These are phyloP conservation scores for Hypomontagnella submonticulosa DNA, from an alignment of 495 filamentous ascomycete species.

Conservation along the genomic window DNA sequence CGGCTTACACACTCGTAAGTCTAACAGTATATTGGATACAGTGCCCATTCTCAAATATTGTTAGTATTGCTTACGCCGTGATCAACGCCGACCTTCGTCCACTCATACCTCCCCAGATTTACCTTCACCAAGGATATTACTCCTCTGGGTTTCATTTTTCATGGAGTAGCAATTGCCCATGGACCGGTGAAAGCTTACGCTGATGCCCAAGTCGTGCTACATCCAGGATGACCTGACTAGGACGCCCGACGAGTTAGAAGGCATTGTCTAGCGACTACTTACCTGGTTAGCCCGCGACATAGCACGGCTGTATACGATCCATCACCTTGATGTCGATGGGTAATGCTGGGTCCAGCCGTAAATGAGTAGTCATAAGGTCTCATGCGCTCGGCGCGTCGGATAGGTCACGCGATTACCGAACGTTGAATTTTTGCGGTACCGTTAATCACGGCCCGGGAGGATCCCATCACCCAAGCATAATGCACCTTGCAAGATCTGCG, in stretches of 20 bases:
- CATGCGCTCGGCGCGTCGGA: slow-evolving; percentile 20
- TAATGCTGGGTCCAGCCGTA: slow-evolving; percentile 9
- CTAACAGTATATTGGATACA: slow-evolving; percentile 9
- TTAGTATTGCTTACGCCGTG: slow-evolving; percentile 12
- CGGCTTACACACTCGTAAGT: slow-evolving; percentile 7
- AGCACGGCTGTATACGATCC: slow-evolving; percentile 13
- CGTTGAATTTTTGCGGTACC: slow-evolving; percentile 17
- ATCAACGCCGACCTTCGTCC: slow-evolving; percentile 19
- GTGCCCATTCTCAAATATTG: slow-evolving; percentile 6
- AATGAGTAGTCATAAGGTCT: slow-evolving; percentile 27
- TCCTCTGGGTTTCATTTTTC: slow-evolving; percentile 33
- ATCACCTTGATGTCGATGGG: slow-evolving; percentile 3
- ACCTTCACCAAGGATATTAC: slow-evolving; percentile 25
- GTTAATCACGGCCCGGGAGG: slow-evolving; percentile 28
- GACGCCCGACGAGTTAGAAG: slow-evolving; percentile 18
- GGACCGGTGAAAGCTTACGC: slow-evolving; percentile 36
- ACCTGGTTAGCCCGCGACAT: slow-evolving; percentile 17
- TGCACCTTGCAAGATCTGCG: slow-evolving; percentile 38
- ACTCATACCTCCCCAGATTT: slow-evolving; percentile 23
- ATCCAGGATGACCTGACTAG: slow-evolving; percentile 12
- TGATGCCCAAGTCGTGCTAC: slow-evolving; percentile 35
- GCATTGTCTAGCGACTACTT: slow-evolving; percentile 8
- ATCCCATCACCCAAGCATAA: slow-evolving; percentile 9
- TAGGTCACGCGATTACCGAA: slow-evolving; percentile 35
- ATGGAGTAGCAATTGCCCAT: slow-evolving; percentile 23